These are phyloP conservation scores for Penicillium sp. DNA, from an alignment of 2,329 filamentous ascomycete genomes.

Conservation along the genomic window DNA sequence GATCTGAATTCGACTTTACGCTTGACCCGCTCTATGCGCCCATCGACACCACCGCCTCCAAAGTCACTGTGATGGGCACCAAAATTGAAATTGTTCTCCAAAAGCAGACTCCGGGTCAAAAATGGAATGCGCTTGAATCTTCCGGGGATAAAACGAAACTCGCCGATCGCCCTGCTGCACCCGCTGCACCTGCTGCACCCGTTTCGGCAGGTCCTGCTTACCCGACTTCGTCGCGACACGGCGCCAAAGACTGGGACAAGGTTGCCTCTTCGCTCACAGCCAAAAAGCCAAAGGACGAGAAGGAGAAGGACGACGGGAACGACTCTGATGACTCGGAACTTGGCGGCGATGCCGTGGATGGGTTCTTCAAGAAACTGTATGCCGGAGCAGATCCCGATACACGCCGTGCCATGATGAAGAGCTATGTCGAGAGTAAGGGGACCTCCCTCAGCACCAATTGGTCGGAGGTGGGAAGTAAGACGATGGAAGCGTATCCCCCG, in stretches of 20 bases:
- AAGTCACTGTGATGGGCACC: slow-evolving; percentile 61
- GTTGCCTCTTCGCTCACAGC: slow-evolving; percentile 51
- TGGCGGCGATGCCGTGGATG: slow-evolving; percentile 60
- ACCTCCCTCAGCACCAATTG: slow-evolving; percentile 90
- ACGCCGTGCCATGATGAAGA: slow-evolving; percentile 94
- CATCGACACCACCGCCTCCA: slow-evolving; percentile 58
- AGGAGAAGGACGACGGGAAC: slow-evolving; percentile 39
- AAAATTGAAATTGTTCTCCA: slow-evolving; percentile 73
- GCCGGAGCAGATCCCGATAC: slow-evolving; percentile 70
- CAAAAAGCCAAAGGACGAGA: slow-evolving; percentile 28
- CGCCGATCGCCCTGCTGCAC: slow-evolving; percentile 16
- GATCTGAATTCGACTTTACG: slow-evolving; percentile 54
- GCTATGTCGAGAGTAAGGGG: slow-evolving; percentile 87
- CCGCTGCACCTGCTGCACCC: slow-evolving; percentile 19
- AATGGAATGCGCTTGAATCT: slow-evolving; percentile 60
- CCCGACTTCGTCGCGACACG: slow-evolving; percentile 76
- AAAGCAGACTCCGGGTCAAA: slow-evolving; percentile 60
- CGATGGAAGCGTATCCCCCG: slow-evolving; percentile 51
- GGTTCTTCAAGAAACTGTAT: slow-evolving; percentile 89
- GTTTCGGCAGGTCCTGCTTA: slow-evolving; percentile 63
- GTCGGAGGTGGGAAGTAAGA: slow-evolving; percentile 67
- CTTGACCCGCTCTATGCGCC: slow-evolving; percentile 62
- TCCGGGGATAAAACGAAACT: slow-evolving; percentile 21
- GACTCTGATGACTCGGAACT: slow-evolving; percentile 39
- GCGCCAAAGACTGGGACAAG: slow-evolving; percentile 90